Base-by-base conservation (phyloP, 2,329 filamentous ascomycete genomes). In the Cytospora mali region DNA sequence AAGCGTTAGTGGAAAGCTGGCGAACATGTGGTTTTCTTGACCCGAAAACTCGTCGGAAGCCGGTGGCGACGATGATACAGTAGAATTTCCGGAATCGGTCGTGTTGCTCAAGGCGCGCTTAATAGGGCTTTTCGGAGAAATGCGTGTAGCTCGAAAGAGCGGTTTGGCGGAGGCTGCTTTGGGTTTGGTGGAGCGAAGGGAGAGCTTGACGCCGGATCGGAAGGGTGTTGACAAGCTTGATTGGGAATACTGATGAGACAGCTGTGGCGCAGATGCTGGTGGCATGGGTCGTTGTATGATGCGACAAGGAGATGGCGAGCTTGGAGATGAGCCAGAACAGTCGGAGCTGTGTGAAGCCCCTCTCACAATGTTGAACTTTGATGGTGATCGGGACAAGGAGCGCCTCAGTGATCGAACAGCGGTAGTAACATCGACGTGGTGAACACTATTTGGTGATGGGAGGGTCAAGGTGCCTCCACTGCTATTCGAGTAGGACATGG, bases 341-440 rank as follows among this genome's bases (percentile, higher is more conserved):
- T 82, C 77, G 16, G 80, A 79, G 62, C 74, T 76, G 66, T 81
- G 78, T 0, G 82, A 83, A 51, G 75, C 75, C 52, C 78, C 74
- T 66, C 81, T 80, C 56, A 76, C 74, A 39, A 96, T 79, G 62
- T 85, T 83, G 74, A 95, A 94, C 75, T 95, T 96, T 33, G 94
- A 97, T 13, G 94, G 94, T n/a, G 94, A 97, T 70, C 93, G 86
- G 62, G 93, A 97, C 67, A 97, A 82, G 28, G 94, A 97, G 69
- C 92, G 90, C 68, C 93, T 86, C 63, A 97, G 81, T 71, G 92
- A 91, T 72, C 92, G 86, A 67, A 97, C 90, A 56, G 91, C 88
- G 66, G 90, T 89, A 59, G 73, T 73, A 67, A 92, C 87, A 79
- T 96, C 91, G 70, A 94, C 89, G 76, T 91, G 89, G 74, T 92